Evolutionary conservation across 1,139 yeast species (phyloP), one percentile per base, ranked within the genome.

Genomic region (Debaryomycetaceae sp.): DNA sequence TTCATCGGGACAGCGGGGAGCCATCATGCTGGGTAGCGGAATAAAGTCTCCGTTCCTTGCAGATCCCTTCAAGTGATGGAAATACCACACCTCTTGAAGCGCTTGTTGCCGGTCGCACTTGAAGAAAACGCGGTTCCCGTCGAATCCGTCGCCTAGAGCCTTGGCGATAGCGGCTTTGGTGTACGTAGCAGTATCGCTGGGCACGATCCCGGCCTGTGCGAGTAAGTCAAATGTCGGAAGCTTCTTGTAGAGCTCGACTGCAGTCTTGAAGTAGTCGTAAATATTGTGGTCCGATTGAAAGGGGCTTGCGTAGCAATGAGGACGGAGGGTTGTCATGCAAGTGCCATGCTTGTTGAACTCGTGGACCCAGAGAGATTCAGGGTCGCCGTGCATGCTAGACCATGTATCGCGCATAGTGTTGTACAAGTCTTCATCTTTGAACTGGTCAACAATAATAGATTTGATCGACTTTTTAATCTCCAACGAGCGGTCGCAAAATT

Each of bases 311-410:
- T 83, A 85, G 48, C 97, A 90, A 2, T 50, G 40, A 3, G 94
- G 85, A 31, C 68, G 68, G 29, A 87, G 61, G 0, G 96, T 86
- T 23, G 76, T 70, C 58, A 87, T 75, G 53, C 97, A 90, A 1
- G 96, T 86, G 4, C 90, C 97, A 47, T 90, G 98, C 53, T 90
- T 90, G 58, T 87, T 87, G 64, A 73, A 90, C 54, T 90, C 98
- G 51, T 90, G 97, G 18, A 73, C 65, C 97, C 98, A 90, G 32
- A 90, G 61, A 15, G 68, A 55, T 36, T 75, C 83, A 48, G 86
- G 95, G 26, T 53, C 43, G 2, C 92, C 90, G 34, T 73, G 73
- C 51, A 67, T 71, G 46, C 82, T 80, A 51, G 81, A 81, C 97
- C 97, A 90, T 30, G 65, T 54, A 15, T 43, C 42, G 13, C 58